Evolutionary conservation across 2,329 filamentous ascomycete genomes (phyloP).

Genomic region (Rhinocladiella similis): DNA sequence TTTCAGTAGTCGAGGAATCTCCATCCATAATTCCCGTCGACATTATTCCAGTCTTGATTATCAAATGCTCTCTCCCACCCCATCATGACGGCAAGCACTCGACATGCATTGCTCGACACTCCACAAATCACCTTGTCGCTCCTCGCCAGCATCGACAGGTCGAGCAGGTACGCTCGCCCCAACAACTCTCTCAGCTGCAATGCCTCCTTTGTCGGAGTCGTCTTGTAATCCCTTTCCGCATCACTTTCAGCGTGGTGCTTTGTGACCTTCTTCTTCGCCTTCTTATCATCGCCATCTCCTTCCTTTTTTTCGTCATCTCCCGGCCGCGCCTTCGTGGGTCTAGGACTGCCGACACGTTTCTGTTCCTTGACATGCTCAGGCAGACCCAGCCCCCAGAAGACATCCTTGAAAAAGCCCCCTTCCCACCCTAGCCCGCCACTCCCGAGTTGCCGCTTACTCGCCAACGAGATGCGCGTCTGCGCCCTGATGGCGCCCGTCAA

Average conservation of each 20-base stretch:
- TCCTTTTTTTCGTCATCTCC: slow-evolving; percentile 2
- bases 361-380: slow-evolving; percentile 38
- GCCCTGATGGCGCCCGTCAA: slow-evolving; percentile 53
- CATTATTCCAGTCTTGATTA: slow-evolving; percentile 68
- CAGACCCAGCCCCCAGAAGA: slow-evolving; percentile 78
- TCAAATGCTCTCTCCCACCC: slow-evolving; percentile 70
- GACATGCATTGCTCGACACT: slow-evolving; percentile 64
- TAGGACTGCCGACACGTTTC: slow-evolving; percentile 15
- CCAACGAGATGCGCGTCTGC: slow-evolving; percentile 75
- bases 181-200: slow-evolving; percentile 70
- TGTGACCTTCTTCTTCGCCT: neutral
- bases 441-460: slow-evolving; percentile 66
- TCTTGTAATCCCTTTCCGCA: slow-evolving; percentile 26
- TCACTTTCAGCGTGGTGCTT: neutral
- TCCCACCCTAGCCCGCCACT: slow-evolving; percentile 74
- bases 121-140: slow-evolving; percentile 74
- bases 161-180: slow-evolving; percentile 78
- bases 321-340: slow-evolving; percentile 20
- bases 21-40: slow-evolving; percentile 72
- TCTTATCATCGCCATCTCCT: neutral
- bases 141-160: slow-evolving; percentile 70
- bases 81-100: slow-evolving; percentile 80
- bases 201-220: slow-evolving; percentile 43
- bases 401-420: slow-evolving; percentile 77
- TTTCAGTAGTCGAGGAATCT: slow-evolving; percentile 39